Conservation (phyloP, 179 eudicot species). For the Carnegiea gigantea region DNA sequence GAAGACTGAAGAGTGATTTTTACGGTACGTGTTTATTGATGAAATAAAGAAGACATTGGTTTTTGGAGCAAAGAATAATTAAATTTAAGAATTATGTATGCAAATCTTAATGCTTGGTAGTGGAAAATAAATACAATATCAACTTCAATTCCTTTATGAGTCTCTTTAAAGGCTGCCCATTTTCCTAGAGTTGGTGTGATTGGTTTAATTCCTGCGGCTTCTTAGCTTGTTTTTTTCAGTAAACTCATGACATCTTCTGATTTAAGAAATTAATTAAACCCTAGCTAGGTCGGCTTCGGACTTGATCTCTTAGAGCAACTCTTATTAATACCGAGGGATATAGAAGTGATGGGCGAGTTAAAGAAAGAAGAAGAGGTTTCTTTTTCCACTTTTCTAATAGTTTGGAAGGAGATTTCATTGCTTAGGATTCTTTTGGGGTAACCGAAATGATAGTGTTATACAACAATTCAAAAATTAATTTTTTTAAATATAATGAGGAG, state of each 20-base stretch:
- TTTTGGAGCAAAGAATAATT: slow-evolving; percentile 19
- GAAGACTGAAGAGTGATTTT: background rate
- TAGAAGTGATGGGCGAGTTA: background rate
- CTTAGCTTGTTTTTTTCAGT: background rate
- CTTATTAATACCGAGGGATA: background rate
- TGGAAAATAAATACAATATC: background rate
- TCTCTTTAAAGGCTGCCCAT: background rate
- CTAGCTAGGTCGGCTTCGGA: background rate
- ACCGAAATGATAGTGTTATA: no score
- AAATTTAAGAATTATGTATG: background rate
- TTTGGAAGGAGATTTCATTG: no score
- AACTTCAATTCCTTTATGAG: background rate
- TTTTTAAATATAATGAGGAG: no score
- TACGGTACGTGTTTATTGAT: slow-evolving; percentile 12
- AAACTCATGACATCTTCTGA: background rate
- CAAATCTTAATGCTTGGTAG: background rate
- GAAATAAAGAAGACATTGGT: slow-evolving; percentile 36
- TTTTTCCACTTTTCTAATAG: no score
- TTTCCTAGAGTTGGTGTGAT: background rate
- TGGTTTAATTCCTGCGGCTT: background rate
- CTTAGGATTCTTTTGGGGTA: no score
- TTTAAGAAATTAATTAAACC: background rate
- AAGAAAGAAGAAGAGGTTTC: no score
- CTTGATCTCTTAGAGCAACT: background rate
- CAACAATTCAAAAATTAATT: no score